These are phyloP conservation scores for Russula lepida DNA, from an alignment of 768 basidiomycete genomes.

Conservation along the genomic window DNA sequence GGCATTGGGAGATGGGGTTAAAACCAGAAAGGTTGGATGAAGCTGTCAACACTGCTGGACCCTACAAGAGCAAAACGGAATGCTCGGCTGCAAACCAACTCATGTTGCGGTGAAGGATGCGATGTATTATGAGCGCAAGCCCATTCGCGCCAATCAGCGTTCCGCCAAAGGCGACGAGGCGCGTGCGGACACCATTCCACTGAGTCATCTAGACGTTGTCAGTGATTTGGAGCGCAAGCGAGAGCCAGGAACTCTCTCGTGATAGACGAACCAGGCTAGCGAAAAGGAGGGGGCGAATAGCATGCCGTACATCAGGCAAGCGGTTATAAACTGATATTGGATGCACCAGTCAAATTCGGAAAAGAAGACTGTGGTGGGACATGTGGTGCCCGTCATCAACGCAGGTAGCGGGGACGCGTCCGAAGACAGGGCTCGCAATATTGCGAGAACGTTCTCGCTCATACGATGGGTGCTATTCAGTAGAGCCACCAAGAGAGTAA, in stretches of 20 bases:
- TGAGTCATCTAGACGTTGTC: constrained; percentile 36
- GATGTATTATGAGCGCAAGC: constrained; percentile 60
- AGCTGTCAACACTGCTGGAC: constrained; percentile 68
- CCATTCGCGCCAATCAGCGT: constrained; percentile 58
- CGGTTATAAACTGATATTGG: constrained; percentile 66
- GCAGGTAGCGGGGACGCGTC: constrained; percentile 56
- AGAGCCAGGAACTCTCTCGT: constrained; percentile 27
- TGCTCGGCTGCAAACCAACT: constrained; percentile 81
- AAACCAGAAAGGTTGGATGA: constrained; percentile 21
- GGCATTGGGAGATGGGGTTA: background rate
- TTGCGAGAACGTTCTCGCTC: constrained; percentile 78
- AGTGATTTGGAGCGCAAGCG: background rate
- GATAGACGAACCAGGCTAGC: constrained; percentile 35
- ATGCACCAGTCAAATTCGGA: constrained; percentile 59
- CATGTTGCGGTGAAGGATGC: constrained; percentile 57
- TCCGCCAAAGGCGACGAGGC: constrained; percentile 44
- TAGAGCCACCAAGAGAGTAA: background rate
- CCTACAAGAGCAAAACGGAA: constrained; percentile 59
- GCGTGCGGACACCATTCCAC: constrained; percentile 39
- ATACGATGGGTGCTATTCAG: constrained; percentile 43
- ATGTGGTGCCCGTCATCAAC: constrained; percentile 41
- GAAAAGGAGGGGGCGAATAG: constrained; percentile 41
- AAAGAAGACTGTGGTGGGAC: constrained; percentile 71
- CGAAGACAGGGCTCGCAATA: constrained; percentile 67
- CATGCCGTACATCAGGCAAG: constrained; percentile 51